Percentiles rank a stretch among this genome's conserved stretches.
These are phyloP conservation scores for Floccularia luteovirens DNA, from an alignment of 768 basidiomycete species.

Conservation along the genomic window DNA sequence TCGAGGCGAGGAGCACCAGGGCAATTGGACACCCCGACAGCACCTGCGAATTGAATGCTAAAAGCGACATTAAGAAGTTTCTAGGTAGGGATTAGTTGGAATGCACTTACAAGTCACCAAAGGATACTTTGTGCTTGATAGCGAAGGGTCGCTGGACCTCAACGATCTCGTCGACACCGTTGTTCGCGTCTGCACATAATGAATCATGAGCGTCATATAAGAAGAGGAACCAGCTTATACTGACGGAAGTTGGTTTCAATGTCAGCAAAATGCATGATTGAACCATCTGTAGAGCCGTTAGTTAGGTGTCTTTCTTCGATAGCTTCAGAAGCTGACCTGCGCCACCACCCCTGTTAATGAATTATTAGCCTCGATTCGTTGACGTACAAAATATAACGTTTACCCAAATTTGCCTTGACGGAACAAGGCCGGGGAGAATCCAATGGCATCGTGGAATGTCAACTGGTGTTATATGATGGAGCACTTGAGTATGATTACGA, in stretches of 20 bases:
- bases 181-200: constrained; percentile 17
- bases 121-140: constrained; percentile 14
- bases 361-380: background rate
- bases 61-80: background rate
- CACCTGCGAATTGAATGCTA: constrained; percentile 29
- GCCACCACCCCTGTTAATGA: background rate
- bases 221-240: background rate
- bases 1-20: constrained; percentile 23
- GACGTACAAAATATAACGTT: background rate
- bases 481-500: background rate
- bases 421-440: background rate
- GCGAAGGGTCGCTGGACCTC: constrained; percentile 18
- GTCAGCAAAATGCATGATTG: constrained; percentile 24
- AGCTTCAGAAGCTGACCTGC: background rate
- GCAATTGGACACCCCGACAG: constrained; percentile 24
- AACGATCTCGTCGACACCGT: constrained; percentile 23
- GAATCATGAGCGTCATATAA: background rate
- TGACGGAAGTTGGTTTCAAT: constrained; percentile 21
- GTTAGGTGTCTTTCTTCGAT: background rate
- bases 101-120: constrained; percentile 25
- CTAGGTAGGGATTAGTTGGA: no score
- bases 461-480: background rate
- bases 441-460: constrained; percentile 4
- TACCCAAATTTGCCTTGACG: background rate
- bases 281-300: constrained; percentile 13